phyloP scores from a whole-genome alignment of 1,284 basidiomycete species.

The Acaromyces ingoldii region DNA sequence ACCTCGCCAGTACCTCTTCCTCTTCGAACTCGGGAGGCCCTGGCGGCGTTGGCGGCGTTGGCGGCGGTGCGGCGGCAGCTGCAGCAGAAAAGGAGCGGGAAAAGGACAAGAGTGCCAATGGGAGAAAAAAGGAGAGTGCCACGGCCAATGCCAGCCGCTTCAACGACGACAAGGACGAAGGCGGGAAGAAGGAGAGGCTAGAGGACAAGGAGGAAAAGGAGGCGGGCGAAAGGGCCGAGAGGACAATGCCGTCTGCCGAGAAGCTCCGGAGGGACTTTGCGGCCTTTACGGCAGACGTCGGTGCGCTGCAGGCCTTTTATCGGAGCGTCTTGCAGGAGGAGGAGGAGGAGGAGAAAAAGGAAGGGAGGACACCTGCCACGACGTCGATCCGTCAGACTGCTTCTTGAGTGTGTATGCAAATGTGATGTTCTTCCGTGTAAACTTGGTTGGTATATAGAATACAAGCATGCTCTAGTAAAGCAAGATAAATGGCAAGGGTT shows the following conservation, averaged over 20 bases:
- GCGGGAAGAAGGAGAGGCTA: too few species aligned
- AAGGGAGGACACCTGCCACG: background rate
- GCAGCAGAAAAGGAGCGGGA: too few species aligned
- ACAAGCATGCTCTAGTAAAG: too few species aligned
- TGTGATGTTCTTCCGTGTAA: too few species aligned
- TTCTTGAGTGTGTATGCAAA: background rate
- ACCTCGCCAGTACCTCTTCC: constrained; percentile 11
- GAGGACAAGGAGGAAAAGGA: too few species aligned
- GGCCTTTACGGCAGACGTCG: constrained; percentile 29
- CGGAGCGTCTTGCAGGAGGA: constrained; percentile 9
- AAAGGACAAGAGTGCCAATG: background rate
- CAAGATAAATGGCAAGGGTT: too few species aligned
- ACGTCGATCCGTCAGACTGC: background rate
- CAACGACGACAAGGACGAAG: too few species aligned
- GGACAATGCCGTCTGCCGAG: constrained; percentile 25
- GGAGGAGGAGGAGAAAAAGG: background rate
- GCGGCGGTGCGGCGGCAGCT: background rate
- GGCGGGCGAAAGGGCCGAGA: too few species aligned
- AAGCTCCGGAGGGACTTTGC: constrained; percentile 28
- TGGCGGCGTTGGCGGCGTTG: background rate
- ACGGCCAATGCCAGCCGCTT: too few species aligned
- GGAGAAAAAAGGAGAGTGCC: too few species aligned
- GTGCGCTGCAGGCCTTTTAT: constrained; percentile 37
- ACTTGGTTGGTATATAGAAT: too few species aligned
- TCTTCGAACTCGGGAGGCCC: background rate